Percentiles rank a stretch among this genome's conserved stretches.
These are phyloP conservation scores for Maudiozyma bulderi DNA, from an alignment of 805 yeast genomes.

Conservation along the genomic window DNA sequence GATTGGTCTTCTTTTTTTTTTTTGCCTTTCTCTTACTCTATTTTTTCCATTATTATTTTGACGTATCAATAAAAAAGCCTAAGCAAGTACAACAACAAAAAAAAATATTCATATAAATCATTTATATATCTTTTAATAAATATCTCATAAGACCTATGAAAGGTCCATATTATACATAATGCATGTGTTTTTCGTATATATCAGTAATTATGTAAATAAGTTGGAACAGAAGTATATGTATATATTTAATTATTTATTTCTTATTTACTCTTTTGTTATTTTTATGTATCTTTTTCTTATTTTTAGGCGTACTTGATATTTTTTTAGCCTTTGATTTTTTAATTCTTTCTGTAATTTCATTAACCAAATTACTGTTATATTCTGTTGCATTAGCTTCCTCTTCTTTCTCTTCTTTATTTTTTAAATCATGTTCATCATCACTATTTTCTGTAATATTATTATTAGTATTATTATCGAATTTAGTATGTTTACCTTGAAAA, in stretches of 20 bases:
- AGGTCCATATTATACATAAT: too few species aligned
- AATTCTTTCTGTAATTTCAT: not conserved
- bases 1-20: conserved; percentile 5
- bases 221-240: too few species aligned
- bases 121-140: too few species aligned
- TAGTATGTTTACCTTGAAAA: conserved; percentile 47
- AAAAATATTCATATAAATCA: too few species aligned
- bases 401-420: not conserved
- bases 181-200: too few species aligned
- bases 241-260: too few species aligned
- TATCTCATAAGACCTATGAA: too few species aligned
- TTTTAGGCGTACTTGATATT: not conserved
- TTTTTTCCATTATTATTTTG: not conserved
- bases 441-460: conserved; percentile 12
- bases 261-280: not conserved
- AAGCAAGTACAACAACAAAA: too few species aligned
- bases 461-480: conserved; percentile 29
- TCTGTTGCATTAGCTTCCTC: not conserved
- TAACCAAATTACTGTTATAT: not conserved
- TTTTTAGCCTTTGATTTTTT: not conserved
- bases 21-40: not conserved
- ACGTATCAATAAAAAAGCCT: too few species aligned
- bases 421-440: conserved; percentile 2
- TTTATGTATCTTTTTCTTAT: not conserved
- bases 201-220: too few species aligned